Evolutionary conservation across 2,329 filamentous ascomycete species (phyloP).

Genomic region (Lithohypha guttulata): DNA sequence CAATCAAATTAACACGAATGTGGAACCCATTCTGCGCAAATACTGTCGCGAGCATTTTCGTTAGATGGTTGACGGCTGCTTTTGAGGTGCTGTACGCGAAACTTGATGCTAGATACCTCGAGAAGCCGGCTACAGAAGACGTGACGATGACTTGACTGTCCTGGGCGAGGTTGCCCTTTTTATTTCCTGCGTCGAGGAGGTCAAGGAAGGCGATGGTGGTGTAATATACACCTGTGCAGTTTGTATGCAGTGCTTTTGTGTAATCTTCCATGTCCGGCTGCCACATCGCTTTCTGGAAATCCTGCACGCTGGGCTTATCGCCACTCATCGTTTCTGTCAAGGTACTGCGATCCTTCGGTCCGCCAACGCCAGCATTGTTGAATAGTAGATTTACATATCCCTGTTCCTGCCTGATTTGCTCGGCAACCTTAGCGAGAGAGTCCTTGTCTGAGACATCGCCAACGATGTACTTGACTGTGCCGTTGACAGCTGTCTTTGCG

Average conservation of each 20-base stretch:
- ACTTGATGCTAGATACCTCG: conserved; percentile 26
- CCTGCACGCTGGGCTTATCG: not conserved
- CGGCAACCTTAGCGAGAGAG: conserved; percentile 25
- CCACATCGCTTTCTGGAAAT: conserved; percentile 5
- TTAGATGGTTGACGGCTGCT: conserved; percentile 37
- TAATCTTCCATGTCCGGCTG: conserved; percentile 11
- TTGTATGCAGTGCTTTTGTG: conserved; percentile 8
- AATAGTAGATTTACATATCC: conserved; percentile 23
- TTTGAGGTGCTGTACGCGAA: conserved; percentile 39
- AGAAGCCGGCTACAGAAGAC: conserved; percentile 30
- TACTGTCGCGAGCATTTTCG: conserved; percentile 39
- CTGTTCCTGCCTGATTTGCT: conserved; percentile 23
- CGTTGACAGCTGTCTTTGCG: conserved; percentile 26
- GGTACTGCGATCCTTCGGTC: conserved; percentile 5
- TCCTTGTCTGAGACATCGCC: conserved; percentile 33
- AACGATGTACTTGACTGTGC: conserved; percentile 31
- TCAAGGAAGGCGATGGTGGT: conserved; percentile 8
- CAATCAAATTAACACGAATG: conserved; percentile 41
- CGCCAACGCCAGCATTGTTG: conserved; percentile 10
- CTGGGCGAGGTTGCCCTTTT: conserved; percentile 16
- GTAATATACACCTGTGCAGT: conserved; percentile 8
- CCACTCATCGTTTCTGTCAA: not conserved
- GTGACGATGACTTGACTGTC: conserved; percentile 1
- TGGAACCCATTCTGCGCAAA: conserved; percentile 25
- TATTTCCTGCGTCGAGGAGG: conserved; percentile 7